These are phyloP conservation scores for Isatis lusitanica DNA, from an alignment of 441 rosid genomes.

Conservation along the genomic window DNA sequence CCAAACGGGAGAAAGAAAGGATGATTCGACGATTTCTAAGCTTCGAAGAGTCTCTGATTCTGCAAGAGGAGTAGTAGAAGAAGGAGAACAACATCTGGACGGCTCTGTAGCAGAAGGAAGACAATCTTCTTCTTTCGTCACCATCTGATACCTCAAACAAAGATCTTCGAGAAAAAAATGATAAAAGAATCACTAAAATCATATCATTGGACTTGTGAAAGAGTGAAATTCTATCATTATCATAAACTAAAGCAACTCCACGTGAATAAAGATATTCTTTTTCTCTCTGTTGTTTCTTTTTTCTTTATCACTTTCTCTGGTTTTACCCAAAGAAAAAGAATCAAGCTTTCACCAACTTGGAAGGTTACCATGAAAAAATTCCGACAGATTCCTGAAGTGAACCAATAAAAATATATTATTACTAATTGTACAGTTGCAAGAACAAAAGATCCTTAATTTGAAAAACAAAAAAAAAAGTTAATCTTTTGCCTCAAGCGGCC, in stretches of 20 bases:
- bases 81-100: slow-evolving; percentile 9
- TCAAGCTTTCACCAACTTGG: slow-evolving; percentile 25
- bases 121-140: slow-evolving; percentile 19
- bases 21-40: slow-evolving; percentile 22
- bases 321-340: slow-evolving; percentile 1
- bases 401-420: slow-evolving; percentile 21
- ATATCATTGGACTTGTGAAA: background rate
- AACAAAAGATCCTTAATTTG: slow-evolving; percentile 22
- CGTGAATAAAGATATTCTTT: slow-evolving; percentile 23
- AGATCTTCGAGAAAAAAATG: background rate
- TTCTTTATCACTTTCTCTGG: slow-evolving; percentile 6
- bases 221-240: background rate
- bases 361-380: slow-evolving; percentile 12
- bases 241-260: slow-evolving; percentile 12
- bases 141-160: slow-evolving; percentile 21
- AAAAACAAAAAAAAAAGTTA: background rate
- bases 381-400: background rate
- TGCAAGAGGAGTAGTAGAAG: slow-evolving; percentile 25
- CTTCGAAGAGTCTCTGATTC: slow-evolving; percentile 26
- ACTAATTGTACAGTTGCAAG: slow-evolving; percentile 30
- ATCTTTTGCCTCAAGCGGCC: slow-evolving; percentile 20
- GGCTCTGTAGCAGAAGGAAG: slow-evolving; percentile 1
- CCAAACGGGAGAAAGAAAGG: slow-evolving; percentile 28
- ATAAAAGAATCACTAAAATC: slow-evolving; percentile 5
- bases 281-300: background rate